Evolutionary conservation across 2,329 filamentous ascomycete genomes (phyloP), one percentile per base, ranked within the genome.

Genomic region (Arthrobotrys conoides): DNA sequence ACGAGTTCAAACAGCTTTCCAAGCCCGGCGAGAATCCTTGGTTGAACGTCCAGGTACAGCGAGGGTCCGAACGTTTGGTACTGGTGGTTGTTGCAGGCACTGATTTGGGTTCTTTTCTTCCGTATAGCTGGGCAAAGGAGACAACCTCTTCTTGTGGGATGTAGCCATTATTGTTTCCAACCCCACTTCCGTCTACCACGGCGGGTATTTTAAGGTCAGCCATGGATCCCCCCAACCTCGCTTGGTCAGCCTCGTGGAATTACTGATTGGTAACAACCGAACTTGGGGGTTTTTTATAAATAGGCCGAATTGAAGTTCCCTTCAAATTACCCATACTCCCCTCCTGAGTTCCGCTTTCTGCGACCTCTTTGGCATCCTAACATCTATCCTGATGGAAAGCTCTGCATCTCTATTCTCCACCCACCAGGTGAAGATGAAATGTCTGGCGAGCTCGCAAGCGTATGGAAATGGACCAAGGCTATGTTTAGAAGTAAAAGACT

Each of bases 361-460:
- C 88, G 88, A 38, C 90, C 92, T 16, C 91, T 98, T 80, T 93
- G 90, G 86, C 95, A 99, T 84, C 95, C 95, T 2, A 99, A 99
- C 84, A 91, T 99, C 83, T 98, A 98, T 86, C 86, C 90, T 5
- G 93, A 97, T 84, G 95, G 95, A 82, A 91, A 91, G 81, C 89
- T 98, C 53, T 98, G 96, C 87, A 98, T 99, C 84, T 97, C 94
- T 55, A 99, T 99, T 82, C 90, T 99, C 10, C 95, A 99, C 85
- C 89, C 90, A 18, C 94, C 96, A 0, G 96, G 96, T 81, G 93
- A 97, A 79, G 95, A 98, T 83, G 90, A 92, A 81, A 95, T 94
- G 87, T 97, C 94, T 0, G 96, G 96, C 79, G 95, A 98, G 85
- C 86, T 89, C 46, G 95, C 96, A 5, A 92, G 91, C 75, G 81